Conservation (phyloP, 2,329 filamentous ascomycete species). For the Didymella glomerata region DNA sequence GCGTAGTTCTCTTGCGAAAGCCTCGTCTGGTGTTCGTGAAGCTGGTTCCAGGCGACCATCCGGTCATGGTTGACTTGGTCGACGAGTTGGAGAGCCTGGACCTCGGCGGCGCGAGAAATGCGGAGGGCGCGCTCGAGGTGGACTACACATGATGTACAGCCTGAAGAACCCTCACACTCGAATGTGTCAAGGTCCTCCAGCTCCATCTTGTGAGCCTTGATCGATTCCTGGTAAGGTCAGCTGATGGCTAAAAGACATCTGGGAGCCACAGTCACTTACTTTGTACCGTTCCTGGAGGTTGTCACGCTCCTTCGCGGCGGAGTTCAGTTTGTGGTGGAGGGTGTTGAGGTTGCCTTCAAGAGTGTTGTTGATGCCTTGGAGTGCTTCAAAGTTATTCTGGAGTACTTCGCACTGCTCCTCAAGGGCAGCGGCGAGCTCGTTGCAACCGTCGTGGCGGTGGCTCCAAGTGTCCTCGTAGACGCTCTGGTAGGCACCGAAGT, state of each 20-base stretch:
- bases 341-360: not conserved
- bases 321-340: not conserved
- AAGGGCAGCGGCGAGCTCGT: not conserved
- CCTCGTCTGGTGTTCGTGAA: slow-evolving; percentile 3
- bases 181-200: not conserved
- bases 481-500: not conserved
- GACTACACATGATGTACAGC: not conserved
- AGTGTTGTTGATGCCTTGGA: too few species aligned
- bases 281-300: not conserved
- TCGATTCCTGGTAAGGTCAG: not conserved
- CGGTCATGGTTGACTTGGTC: slow-evolving; percentile 8
- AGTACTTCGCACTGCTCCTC: not conserved
- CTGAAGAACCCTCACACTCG: not conserved
- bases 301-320: not conserved
- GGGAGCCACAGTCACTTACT: not conserved
- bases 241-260: not conserved
- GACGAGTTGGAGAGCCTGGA: slow-evolving; percentile 5
- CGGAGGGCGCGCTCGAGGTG: slow-evolving; percentile 1
- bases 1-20: not conserved
- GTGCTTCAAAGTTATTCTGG: too few species aligned
- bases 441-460: not conserved
- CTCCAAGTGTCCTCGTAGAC: not conserved
- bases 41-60: slow-evolving; percentile 2
- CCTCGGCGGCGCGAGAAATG: not conserved
- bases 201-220: not conserved